Evolutionary conservation across 805 yeast species (phyloP), one percentile per base, ranked within the genome.

Genomic region (Candida pseudoglaebosa): DNA sequence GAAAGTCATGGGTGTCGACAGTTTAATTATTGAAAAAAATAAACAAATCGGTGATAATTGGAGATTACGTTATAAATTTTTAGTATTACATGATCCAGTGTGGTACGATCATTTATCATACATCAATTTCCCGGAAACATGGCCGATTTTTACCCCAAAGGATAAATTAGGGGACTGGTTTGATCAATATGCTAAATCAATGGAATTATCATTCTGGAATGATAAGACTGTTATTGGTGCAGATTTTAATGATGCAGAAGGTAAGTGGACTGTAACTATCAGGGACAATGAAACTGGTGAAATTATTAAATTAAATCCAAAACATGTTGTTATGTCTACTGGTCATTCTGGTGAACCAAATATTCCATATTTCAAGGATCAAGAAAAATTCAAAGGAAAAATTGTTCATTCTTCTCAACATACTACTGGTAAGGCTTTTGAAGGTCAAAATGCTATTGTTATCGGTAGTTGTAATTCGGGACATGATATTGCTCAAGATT

Each of bases 271-370:
- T 5, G 70, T 66, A 24, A 38, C 53, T 1, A 50, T 67, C 13
- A 33, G 43, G 31, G 59, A 61, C 38, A 53, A 54, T 36, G 42
- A 50, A 5, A 52, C 64, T n/a, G 47, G 46, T 12, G 52, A 56
- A 24, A 37, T 49, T 6, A 47, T 43, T 30, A 43, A 26, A 5
- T 42, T 66, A 18, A 24, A 45, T 12, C 71, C 71, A 38, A 52
- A 57, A 18, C 73, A 70, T 43, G 28, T 70, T 2, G 63, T 70
- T 14, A 52, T 70, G 54, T 65, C 73, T 14, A 69, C 75, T 8
- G 76, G 76, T 15, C 69, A 66, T 33, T 68, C 73, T 8, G 74
- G 75, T 35, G 67, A 65, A 37, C 70, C 75, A 31, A 66, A 65
- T 47, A 50, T 68, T 44, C 75, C 76, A 14, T 49, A 48, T 14